Conservation (phyloP, 2,329 filamentous ascomycete species). For the Aotearoamyces nothofagi region DNA sequence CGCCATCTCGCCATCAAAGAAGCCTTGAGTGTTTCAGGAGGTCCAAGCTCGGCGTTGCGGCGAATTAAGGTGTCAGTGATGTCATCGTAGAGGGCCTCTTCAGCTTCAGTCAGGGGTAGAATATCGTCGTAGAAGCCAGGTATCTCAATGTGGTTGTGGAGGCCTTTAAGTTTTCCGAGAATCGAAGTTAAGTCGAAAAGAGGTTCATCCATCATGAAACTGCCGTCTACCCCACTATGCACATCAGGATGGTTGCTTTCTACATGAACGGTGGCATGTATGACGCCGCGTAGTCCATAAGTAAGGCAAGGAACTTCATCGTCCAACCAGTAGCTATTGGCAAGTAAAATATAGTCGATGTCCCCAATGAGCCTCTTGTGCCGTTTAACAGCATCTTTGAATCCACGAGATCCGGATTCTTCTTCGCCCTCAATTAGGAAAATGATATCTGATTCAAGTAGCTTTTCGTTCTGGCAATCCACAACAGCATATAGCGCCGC, state of each 20-base stretch:
- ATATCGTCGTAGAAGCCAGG: slow-evolving; percentile 83
- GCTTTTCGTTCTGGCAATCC: slow-evolving; percentile 72
- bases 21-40: slow-evolving; percentile 57
- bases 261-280: slow-evolving; percentile 82
- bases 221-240: slow-evolving; percentile 94
- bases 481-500: slow-evolving; percentile 89
- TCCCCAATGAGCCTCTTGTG: slow-evolving; percentile 77
- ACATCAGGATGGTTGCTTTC: slow-evolving; percentile 77
- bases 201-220: slow-evolving; percentile 76
- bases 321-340: slow-evolving; percentile 98
- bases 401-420: slow-evolving; percentile 84
- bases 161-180: slow-evolving; percentile 67
- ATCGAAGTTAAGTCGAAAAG: slow-evolving; percentile 81
- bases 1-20: slow-evolving; percentile 91
- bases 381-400: slow-evolving; percentile 64
- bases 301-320: slow-evolving; percentile 92
- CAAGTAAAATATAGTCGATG: slow-evolving; percentile 86
- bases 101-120: slow-evolving; percentile 55
- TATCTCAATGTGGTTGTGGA: slow-evolving; percentile 66
- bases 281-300: slow-evolving; percentile 83
- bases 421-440: slow-evolving; percentile 97
- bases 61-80: slow-evolving; percentile 65
- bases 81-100: slow-evolving; percentile 69
- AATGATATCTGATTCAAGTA: slow-evolving; percentile 72
- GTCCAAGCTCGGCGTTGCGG: slow-evolving; percentile 45